Evolutionary conservation across 352 stramenopile genomes (phyloP).

Genomic region (Phytophthora podocarpi): DNA sequence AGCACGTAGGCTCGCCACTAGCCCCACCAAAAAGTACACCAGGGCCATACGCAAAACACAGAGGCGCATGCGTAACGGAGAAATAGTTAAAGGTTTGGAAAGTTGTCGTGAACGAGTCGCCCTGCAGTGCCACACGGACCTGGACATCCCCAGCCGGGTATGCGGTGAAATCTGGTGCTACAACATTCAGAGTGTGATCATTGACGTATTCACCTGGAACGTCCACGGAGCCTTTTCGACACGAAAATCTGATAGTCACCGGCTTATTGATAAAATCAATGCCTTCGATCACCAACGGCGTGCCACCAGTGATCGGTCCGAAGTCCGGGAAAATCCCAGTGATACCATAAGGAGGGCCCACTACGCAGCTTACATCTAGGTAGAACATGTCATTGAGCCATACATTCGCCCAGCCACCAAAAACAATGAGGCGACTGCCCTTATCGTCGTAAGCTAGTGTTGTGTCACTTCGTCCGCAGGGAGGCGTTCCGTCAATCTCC

Average conservation of each 20-base stretch:
- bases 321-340: constrained; percentile 87
- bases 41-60: constrained; percentile 94
- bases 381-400: constrained; percentile 94
- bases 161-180: constrained; percentile 91
- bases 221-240: constrained; percentile 90
- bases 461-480: constrained; percentile 91
- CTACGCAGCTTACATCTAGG: constrained; percentile 94
- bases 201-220: constrained; percentile 89
- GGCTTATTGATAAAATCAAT: constrained; percentile 92
- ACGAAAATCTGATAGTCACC: constrained; percentile 91
- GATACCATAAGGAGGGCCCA: constrained; percentile 96
- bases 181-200: constrained; percentile 88
- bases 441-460: constrained; percentile 95
- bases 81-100: constrained; percentile 95
- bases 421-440: constrained; percentile 91
- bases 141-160: constrained; percentile 88
- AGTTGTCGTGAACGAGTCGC: constrained; percentile 95
- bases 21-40: constrained; percentile 89
- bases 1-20: constrained; percentile 73
- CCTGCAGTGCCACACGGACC: constrained; percentile 91
- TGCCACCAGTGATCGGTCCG: constrained; percentile 93
- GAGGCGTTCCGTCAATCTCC: constrained; percentile 77
- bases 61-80: constrained; percentile 84
- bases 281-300: constrained; percentile 84
- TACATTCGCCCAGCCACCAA: constrained; percentile 95